Base-by-base conservation (phyloP, 176 grass and related monocot species). In the Coix lacrymajobi region DNA sequence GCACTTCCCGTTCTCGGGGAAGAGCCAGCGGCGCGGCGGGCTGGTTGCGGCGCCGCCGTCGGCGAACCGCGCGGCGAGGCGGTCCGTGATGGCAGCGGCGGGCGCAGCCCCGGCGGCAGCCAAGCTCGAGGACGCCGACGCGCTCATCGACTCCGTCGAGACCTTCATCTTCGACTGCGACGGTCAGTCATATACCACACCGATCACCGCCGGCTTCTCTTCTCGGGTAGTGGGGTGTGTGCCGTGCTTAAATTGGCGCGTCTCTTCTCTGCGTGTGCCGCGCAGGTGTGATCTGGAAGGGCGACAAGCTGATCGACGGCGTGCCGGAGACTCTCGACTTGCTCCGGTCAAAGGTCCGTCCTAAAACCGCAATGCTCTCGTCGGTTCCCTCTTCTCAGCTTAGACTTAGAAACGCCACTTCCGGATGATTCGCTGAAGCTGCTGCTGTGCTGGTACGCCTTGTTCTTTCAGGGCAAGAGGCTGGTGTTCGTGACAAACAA, bases 401-500 rank as follows among this genome's bases (percentile, higher is more conserved):
- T n/a, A n/a, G n/a, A n/a, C n/a, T n/a, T n/a, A n/a, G n/a, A n/a
- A n/a, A n/a, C n/a, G n/a, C n/a, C n/a, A 26, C 49, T 31, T 66
- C 45, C 58, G 62, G 30, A 15, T 32, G 62, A 24, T 40, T 66
- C 37, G 11, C 25, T 82, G 3, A 52, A 62, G 36, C 24, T 54
- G 24, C 30, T 43, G 31, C n/a, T n/a, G 58, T 43, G 31, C n/a
- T n/a, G 58, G 14, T 11, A 5, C 1, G 38, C 54, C 38, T 2
- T 30, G 77, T 85, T 43, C 85, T 80, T 85, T 43, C 85, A 99
- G 96, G 96, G 89, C 38, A 99, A 96, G 74, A 93, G 93, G 75
- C 82, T 99, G 65, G 93, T 99, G 85, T 99, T 99, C 88, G 96
- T 96, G 58, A 96, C 93, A 11, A 99, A 99, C 83, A 99, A 99